These are phyloP conservation scores for Mycena crocata DNA, from an alignment of 768 basidiomycete species.

Conservation along the genomic window DNA sequence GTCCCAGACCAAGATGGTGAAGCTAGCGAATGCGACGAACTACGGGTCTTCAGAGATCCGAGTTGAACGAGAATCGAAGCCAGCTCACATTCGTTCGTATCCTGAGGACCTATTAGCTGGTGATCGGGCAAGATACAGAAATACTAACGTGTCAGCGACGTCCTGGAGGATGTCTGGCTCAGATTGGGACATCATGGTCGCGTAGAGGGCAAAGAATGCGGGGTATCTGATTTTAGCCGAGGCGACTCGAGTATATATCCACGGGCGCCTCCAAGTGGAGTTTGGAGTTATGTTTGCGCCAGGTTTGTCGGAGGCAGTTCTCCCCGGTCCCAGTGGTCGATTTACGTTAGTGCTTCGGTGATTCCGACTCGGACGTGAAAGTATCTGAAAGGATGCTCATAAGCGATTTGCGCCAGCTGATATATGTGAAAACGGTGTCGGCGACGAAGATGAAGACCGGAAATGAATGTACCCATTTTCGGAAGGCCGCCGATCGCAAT, in stretches of 20 bases:
- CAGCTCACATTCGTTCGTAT: slow-evolving; percentile 30
- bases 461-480: too few species aligned
- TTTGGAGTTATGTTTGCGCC: slow-evolving; percentile 19
- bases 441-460: too few species aligned
- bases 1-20: slow-evolving; percentile 50
- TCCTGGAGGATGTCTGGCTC: slow-evolving; percentile 5
- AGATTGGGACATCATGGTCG: slow-evolving; percentile 20
- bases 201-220: background rate
- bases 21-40: slow-evolving; percentile 48
- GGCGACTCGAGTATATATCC: slow-evolving; percentile 9
- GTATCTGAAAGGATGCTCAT: too few species aligned
- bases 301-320: slow-evolving; percentile 16
- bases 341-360: slow-evolving; percentile 17
- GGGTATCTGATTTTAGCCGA: slow-evolving; percentile 18
- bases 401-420: too few species aligned
- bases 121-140: background rate
- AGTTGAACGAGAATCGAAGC: background rate
- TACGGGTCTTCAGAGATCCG: slow-evolving; percentile 20
- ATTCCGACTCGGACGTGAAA: slow-evolving; percentile 21
- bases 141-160: slow-evolving; percentile 28
- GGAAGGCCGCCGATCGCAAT: too few species aligned
- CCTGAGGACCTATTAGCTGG: slow-evolving; percentile 1
- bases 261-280: slow-evolving; percentile 21
- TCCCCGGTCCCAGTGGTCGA: background rate
- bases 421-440: too few species aligned